Evolutionary conservation across 2,329 filamentous ascomycete genomes (phyloP).

Genomic region (Claviceps cyperi): DNA sequence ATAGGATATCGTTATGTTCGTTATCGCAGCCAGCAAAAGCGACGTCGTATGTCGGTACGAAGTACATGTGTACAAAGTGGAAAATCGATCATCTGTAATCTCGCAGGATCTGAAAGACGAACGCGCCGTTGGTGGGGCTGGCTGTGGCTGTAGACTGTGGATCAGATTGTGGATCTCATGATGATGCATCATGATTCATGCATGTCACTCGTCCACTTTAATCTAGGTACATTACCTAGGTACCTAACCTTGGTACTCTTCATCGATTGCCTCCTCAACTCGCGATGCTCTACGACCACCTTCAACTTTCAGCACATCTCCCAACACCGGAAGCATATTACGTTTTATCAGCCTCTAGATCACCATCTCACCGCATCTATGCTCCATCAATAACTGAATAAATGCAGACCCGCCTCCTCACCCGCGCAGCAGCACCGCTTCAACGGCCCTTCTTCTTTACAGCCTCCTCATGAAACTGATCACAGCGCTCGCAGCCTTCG

Average conservation of each 20-base stretch:
- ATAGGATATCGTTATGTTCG: not conserved
- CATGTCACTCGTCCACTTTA: not conserved
- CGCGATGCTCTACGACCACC: not conserved
- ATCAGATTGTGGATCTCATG: not conserved
- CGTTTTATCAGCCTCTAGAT: not conserved
- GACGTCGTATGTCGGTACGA: not conserved
- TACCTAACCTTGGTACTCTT: too few species aligned
- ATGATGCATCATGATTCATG: too few species aligned
- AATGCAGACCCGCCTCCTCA: slow-evolving; percentile 65
- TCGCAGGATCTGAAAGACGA: too few species aligned
- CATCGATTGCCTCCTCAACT: not conserved
- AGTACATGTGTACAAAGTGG: not conserved
- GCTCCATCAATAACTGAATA: slow-evolving; percentile 15
- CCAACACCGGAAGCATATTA: too few species aligned
- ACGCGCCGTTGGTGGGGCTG: too few species aligned
- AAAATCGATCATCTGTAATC: too few species aligned
- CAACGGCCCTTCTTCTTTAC: slow-evolving; percentile 30
- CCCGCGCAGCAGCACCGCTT: slow-evolving; percentile 63
- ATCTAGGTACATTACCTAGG: too few species aligned
- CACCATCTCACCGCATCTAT: not conserved
- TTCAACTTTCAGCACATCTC: not conserved
- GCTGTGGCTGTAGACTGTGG: too few species aligned
- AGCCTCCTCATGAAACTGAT: slow-evolving; percentile 9
- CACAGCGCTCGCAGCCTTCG: slow-evolving; percentile 26
- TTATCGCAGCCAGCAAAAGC: not conserved